These are phyloP conservation scores for Miscanthus lutarioriparius DNA, from an alignment of 176 grass and related monocot species.

Conservation along the genomic window DNA sequence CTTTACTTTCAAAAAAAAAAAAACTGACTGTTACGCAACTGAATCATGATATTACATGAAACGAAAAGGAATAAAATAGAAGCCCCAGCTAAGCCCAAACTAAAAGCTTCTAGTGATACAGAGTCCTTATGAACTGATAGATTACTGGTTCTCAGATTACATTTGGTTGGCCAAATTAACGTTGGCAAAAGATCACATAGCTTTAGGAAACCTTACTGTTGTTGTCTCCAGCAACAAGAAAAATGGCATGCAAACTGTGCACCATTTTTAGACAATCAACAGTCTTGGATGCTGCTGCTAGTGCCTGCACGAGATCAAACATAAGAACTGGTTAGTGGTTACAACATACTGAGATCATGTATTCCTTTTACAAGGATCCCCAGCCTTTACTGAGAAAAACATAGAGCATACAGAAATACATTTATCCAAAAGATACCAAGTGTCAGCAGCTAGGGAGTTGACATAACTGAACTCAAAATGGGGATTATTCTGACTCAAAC, in stretches of 20 bases:
- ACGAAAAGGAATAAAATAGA: background rate
- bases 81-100: background rate
- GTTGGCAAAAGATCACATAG: background rate
- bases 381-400: background rate
- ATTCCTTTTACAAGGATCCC: slow-evolving; percentile 12
- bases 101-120: slow-evolving; percentile 8
- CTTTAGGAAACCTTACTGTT: slow-evolving; percentile 51
- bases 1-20: background rate
- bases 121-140: background rate
- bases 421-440: slow-evolving; percentile 17
- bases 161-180: background rate
- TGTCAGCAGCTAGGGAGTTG: background rate
- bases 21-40: background rate
- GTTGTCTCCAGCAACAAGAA: slow-evolving; percentile 77
- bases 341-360: slow-evolving; percentile 23
- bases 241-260: slow-evolving; percentile 91
- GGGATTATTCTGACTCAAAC: slow-evolving; percentile 17
- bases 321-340: slow-evolving; percentile 30
- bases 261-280: slow-evolving; percentile 88
- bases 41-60: background rate
- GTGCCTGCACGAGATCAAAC: slow-evolving; percentile 62
- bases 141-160: background rate
- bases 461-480: background rate
- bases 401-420: background rate
- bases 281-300: slow-evolving; percentile 96